Conservation (phyloP, 805 yeast species). For the Citeromyces matritensis region DNA sequence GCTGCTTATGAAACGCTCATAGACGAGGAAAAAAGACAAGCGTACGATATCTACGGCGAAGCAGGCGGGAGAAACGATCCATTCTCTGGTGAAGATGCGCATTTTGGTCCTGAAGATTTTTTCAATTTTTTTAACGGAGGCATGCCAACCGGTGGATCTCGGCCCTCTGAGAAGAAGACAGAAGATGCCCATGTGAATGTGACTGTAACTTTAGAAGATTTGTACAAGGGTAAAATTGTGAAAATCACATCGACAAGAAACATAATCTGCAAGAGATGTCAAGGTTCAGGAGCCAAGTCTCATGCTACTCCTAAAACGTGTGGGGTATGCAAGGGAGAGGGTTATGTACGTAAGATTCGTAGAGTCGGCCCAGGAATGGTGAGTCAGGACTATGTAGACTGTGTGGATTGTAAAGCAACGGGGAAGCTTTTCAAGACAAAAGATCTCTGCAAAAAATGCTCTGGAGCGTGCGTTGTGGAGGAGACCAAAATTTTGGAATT, state of each 20-base stretch:
- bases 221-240: slow-evolving; percentile 69
- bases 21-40: slow-evolving; percentile 46
- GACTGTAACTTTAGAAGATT: slow-evolving; percentile 53
- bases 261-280: slow-evolving; percentile 56
- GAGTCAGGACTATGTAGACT: slow-evolving; percentile 43
- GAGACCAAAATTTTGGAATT: slow-evolving; percentile 67
- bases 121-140: slow-evolving; percentile 48
- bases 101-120: slow-evolving; percentile 52
- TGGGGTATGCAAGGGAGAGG: slow-evolving; percentile 58
- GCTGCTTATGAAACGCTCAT: slow-evolving; percentile 76
- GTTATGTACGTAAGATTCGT: slow-evolving; percentile 40
- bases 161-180: slow-evolving; percentile 19
- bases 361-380: slow-evolving; percentile 65
- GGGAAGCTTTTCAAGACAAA: slow-evolving; percentile 48
- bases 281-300: slow-evolving; percentile 62
- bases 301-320: slow-evolving; percentile 44
- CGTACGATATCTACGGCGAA: slow-evolving; percentile 45
- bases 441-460: slow-evolving; percentile 68
- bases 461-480: slow-evolving; percentile 44
- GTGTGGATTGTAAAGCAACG: slow-evolving; percentile 56
- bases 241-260: slow-evolving; percentile 62
- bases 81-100: slow-evolving; percentile 16
- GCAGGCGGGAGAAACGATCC: slow-evolving; percentile 9
- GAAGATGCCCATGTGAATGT: slow-evolving; percentile 57
- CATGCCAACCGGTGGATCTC: slow-evolving; percentile 14